Conservation (phyloP, 2,329 filamentous ascomycete species). For the Chaetomium olivaceum region DNA sequence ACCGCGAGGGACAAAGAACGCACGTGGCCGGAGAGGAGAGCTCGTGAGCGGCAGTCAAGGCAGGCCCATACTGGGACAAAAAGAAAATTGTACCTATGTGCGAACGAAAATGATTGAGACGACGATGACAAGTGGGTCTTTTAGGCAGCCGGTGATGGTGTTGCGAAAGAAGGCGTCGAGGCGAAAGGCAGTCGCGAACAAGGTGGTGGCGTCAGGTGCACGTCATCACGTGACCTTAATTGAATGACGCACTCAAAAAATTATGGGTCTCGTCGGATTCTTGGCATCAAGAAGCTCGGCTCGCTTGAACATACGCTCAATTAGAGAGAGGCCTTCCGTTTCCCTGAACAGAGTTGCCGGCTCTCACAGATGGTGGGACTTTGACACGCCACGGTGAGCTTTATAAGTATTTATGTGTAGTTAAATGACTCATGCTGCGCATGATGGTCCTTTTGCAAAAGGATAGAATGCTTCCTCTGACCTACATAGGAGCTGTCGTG, state of each 20-base stretch:
- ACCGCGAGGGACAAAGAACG: neutral
- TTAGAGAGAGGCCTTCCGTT: neutral
- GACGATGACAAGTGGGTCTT: neutral
- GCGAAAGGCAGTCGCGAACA: constrained; percentile 1
- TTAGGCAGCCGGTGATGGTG: constrained; percentile 8
- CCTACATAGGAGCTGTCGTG: neutral
- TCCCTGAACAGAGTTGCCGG: neutral
- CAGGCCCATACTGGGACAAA: neutral
- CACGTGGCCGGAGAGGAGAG: neutral
- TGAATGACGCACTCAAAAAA: constrained; percentile 3
- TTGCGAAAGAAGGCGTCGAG: neutral
- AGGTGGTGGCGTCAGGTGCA: constrained; percentile 3
- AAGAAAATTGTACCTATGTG: neutral
- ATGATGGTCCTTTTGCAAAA: neutral
- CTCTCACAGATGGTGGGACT: neutral
- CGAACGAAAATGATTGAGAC: neutral
- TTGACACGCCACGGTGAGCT: neutral
- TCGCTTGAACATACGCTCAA: too few species aligned
- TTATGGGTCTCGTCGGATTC: neutral
- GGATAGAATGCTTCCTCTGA: neutral
- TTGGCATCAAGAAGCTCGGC: neutral
- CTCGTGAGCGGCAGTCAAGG: neutral
- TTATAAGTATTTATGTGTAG: neutral
- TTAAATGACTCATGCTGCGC: neutral
- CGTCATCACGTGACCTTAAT: constrained; percentile 27